These are phyloP conservation scores for Malus orientalis DNA, from an alignment of 306 rosid genomes.

Conservation along the genomic window DNA sequence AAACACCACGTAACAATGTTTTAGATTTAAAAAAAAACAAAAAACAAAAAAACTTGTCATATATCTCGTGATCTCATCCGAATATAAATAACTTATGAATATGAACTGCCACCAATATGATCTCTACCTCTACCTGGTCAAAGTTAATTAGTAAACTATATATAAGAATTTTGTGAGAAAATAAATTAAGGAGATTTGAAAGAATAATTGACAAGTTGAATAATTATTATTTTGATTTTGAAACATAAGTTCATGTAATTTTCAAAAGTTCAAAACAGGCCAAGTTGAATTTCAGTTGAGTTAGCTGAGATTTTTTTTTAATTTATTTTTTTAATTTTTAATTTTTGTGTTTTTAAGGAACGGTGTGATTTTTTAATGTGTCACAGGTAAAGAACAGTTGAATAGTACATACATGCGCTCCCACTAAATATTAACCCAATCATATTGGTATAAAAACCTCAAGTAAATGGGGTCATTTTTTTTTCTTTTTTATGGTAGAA, in stretches of 20 bases:
- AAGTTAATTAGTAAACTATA: not conserved
- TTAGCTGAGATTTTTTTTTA: not conserved
- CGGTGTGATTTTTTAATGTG: not conserved
- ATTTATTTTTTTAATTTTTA: not conserved
- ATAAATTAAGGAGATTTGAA: not conserved
- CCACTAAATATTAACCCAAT: not conserved
- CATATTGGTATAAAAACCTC: not conserved
- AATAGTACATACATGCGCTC: not conserved
- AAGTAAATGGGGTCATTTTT: not conserved
- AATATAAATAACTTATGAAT: not conserved
- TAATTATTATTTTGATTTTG: not conserved
- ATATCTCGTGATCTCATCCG: no score
- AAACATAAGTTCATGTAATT: not conserved
- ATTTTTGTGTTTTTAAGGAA: not conserved
- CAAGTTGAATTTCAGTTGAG: not conserved
- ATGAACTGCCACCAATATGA: not conserved
- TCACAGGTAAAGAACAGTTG: not conserved
- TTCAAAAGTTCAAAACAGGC: not conserved
- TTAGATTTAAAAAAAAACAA: no score
- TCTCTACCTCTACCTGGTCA: not conserved
- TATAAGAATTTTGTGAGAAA: not conserved
- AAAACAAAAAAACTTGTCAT: no score
- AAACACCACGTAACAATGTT: not conserved
- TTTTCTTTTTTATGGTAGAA: not conserved
- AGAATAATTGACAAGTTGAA: not conserved